These are phyloP conservation scores for Abrus precatorius DNA, from an alignment of 306 rosid species.

Conservation along the genomic window DNA sequence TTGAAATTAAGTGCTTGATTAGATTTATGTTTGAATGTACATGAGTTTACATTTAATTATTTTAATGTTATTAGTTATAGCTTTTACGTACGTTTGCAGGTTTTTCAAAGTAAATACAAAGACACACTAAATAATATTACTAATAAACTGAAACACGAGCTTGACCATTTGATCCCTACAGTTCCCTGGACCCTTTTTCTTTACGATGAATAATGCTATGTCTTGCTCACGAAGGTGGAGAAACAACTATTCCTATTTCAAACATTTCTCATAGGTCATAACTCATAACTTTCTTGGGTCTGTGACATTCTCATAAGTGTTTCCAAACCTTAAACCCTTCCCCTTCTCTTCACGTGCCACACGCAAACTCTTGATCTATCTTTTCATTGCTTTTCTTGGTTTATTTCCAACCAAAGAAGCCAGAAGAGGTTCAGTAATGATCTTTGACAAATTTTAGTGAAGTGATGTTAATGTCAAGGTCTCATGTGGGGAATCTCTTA, in stretches of 20 bases:
- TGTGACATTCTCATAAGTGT: background rate
- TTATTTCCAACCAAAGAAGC: constrained; percentile 9
- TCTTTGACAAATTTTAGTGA: constrained; percentile 13
- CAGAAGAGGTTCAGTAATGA: background rate
- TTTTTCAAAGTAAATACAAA: too few species aligned
- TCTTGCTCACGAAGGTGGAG: background rate
- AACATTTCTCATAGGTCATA: background rate
- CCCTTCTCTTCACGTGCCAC: constrained; percentile 20
- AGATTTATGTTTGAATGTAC: too few species aligned
- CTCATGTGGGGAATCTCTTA: constrained; percentile 49
- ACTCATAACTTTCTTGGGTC: background rate
- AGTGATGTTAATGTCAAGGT: constrained; percentile 60
- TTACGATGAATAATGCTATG: background rate
- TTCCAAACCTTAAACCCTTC: constrained; percentile 13
- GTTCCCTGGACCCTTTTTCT: constrained; percentile 15
- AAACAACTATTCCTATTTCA: constrained; percentile 10
- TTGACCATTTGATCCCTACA: constrained; percentile 2
- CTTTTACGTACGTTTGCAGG: too few species aligned
- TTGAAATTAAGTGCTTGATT: background rate
- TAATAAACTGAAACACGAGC: constrained; percentile 23
- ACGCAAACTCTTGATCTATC: constrained; percentile 24
- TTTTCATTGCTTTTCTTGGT: constrained; percentile 29
- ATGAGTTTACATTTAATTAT: too few species aligned
- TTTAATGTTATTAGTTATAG: too few species aligned
- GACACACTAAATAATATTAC: background rate